Base-by-base conservation (phyloP, 805 yeast species). In the Candida piceae region DNA sequence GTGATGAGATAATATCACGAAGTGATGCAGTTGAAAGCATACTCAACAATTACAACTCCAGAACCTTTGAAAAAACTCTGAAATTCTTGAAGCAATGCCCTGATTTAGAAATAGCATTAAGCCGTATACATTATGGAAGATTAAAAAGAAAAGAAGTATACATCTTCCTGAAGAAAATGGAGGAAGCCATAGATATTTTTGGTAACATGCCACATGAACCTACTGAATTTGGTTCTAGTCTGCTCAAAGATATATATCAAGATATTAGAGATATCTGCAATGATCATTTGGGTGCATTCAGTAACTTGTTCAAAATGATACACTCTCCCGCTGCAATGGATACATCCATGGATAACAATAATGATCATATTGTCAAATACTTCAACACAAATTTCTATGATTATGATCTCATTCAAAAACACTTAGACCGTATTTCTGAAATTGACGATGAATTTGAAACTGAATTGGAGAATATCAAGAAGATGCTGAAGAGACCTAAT, bases 81-180 rank as follows among this genome's bases (percentile, higher is more conserved):
- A 42, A 44, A 8, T 29, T 60, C 9, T 36, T 72, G 42, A 41
- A 51, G 21, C 42, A 52, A 8, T 44, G 66, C 31, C 34, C 80
- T 0, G 93, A 86, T 53, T 54, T 85, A 8, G 79, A 80, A 40
- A 66, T 74, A 35, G 71, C 70, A 4, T 55, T 82, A 28, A 70
- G 74, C 41, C 70, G 78, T 39, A 63, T 83, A 4, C 77, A 80
- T 39, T 82, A 82, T 49, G 73, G 74, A 1, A 65, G 72, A 16
- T 71, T 78, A 11, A 67, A 74, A 7, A 67, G 86, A 24, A 74
- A 69, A 35, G 89, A 85, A 41, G 60, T 80, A 2, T 81, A 72
- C 44, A 51, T 61, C 23, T 72, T 79, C 40, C 56, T 85, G 37
- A 66, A 65, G 29, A 67, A 66, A 22, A 55, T 80, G 31, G 51